phyloP scores from a whole-genome alignment of 208 protist species.

The Kentomonas sorsogonicus region DNA sequence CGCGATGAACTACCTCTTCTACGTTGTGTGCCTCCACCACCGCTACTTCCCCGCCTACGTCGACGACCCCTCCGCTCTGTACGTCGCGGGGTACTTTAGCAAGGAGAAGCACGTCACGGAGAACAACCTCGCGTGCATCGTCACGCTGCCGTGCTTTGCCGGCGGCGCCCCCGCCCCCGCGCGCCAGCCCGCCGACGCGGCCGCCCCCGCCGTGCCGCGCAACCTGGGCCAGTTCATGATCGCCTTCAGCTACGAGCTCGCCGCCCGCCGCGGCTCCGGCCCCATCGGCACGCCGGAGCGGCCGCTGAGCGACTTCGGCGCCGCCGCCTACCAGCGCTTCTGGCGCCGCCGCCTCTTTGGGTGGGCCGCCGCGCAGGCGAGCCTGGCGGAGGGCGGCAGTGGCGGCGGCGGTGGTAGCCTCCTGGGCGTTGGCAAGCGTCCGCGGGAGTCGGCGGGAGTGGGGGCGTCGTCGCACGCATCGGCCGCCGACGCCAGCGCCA shows the following conservation, averaged over 20 bases:
- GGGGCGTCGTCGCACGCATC: too few relatives aligned
- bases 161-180: constrained; percentile 5
- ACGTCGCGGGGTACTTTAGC: constrained; percentile 98
- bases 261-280: constrained; percentile 91
- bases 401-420: constrained; percentile 14
- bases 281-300: constrained; percentile 97
- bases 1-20: constrained; percentile 87
- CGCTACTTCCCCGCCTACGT: constrained; percentile 71
- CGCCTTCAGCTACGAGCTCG: constrained; percentile 96
- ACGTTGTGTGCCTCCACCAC: constrained; percentile 78
- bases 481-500: neutral
- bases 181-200: too few relatives aligned
- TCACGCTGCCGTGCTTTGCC: constrained; percentile 95
- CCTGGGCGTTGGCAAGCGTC: neutral
- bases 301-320: constrained; percentile 98
- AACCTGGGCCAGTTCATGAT: constrained; percentile 97
- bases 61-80: constrained; percentile 49
- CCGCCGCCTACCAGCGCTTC: constrained; percentile 87
- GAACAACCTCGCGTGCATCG: constrained; percentile 98
- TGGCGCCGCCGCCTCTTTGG: constrained; percentile 68
- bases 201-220: constrained; percentile 8
- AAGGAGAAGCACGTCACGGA: constrained; percentile 95
- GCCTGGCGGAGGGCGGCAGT: constrained; percentile 13
- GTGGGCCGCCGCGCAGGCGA: constrained; percentile 47
- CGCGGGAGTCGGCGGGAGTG: too few relatives aligned